phyloP scores from a whole-genome alignment of 495 filamentous ascomycete genomes.

The Aspergillus mulundensis region DNA sequence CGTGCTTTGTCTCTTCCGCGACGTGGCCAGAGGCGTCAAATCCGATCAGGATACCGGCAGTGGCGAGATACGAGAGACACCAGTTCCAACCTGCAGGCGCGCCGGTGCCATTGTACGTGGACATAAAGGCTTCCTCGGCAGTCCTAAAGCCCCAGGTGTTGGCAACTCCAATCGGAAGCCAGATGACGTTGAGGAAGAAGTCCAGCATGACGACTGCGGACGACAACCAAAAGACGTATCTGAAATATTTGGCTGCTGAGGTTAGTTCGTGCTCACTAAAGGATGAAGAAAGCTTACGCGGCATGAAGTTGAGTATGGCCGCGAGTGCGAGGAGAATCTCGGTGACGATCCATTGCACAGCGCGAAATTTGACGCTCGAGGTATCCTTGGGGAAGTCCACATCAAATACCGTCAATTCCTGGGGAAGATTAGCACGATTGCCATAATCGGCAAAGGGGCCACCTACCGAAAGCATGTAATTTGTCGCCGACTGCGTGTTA shows the following conservation, averaged over 20 bases:
- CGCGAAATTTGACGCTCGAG: slow-evolving; percentile 47
- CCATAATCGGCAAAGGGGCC: background rate
- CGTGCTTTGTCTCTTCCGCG: slow-evolving; percentile 56
- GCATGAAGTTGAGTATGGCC: slow-evolving; percentile 41
- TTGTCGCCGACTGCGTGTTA: slow-evolving; percentile 50
- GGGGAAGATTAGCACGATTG: background rate
- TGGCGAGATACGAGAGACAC: slow-evolving; percentile 56
- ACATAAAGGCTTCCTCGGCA: slow-evolving; percentile 52
- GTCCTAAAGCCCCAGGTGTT: slow-evolving; percentile 54
- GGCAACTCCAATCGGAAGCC: slow-evolving; percentile 50
- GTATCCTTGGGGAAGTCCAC: slow-evolving; percentile 46
- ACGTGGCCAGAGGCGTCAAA: slow-evolving; percentile 56
- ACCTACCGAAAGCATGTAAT: slow-evolving; percentile 52
- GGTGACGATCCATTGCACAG: slow-evolving; percentile 53
- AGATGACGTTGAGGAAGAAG: slow-evolving; percentile 54
- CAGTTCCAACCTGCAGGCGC: slow-evolving; percentile 55
- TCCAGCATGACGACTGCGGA: slow-evolving; percentile 48
- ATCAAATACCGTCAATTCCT: slow-evolving; percentile 53
- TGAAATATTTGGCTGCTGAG: slow-evolving; percentile 35
- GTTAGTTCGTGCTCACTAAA: background rate
- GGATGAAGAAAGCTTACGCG: slow-evolving; percentile 26
- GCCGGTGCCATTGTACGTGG: slow-evolving; percentile 54
- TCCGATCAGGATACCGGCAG: slow-evolving; percentile 55
- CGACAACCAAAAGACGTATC: slow-evolving; percentile 46
- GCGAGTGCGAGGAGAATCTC: slow-evolving; percentile 47